Percentiles rank a stretch among this genome's conserved stretches.
These are phyloP conservation scores for Aphanomyces astaci DNA, from an alignment of 352 stramenopile genomes.

Conservation along the genomic window DNA sequence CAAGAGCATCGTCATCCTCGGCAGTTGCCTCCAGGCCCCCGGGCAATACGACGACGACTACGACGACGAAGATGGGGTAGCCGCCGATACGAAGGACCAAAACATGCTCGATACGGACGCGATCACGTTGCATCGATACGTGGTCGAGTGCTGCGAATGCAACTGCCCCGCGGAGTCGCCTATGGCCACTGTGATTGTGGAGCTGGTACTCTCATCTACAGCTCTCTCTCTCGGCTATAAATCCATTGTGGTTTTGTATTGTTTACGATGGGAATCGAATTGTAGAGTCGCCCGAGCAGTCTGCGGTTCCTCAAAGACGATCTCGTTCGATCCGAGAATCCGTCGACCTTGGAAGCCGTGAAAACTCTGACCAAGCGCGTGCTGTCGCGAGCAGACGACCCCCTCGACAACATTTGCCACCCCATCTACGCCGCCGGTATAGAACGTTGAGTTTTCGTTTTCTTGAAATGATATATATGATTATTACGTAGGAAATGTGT, in stretches of 20 bases:
- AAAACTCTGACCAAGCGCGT: conserved; percentile 9
- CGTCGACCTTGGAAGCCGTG: neutral
- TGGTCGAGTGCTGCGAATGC: conserved; percentile 55
- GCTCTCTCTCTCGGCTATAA: too few species aligned
- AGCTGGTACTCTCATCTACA: conserved; percentile 2
- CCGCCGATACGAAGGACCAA: conserved; percentile 43
- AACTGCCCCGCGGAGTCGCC: conserved; percentile 8
- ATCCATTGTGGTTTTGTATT: too few species aligned
- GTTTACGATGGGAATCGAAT: too few species aligned
- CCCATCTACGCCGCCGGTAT: conserved; percentile 22
- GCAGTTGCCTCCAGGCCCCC: conserved; percentile 36
- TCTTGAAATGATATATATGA: too few species aligned
- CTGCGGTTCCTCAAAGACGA: conserved; percentile 19
- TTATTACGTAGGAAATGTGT: conserved; percentile 37
- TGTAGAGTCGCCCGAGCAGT: conserved; percentile 20
- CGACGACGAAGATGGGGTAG: conserved; percentile 24
- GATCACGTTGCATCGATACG: conserved; percentile 66
- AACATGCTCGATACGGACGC: conserved; percentile 73
- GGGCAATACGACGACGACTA: conserved; percentile 19
- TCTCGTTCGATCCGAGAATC: neutral
- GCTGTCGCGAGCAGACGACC: conserved; percentile 14
- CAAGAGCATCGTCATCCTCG: conserved; percentile 64
- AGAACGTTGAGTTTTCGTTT: neutral
- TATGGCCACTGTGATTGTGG: neutral
- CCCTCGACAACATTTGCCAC: conserved; percentile 21